Percentiles rank a stretch among this genome's conserved stretches.
Conservation (phyloP, 768 basidiomycete species). For the Dentipellis fragilis region DNA sequence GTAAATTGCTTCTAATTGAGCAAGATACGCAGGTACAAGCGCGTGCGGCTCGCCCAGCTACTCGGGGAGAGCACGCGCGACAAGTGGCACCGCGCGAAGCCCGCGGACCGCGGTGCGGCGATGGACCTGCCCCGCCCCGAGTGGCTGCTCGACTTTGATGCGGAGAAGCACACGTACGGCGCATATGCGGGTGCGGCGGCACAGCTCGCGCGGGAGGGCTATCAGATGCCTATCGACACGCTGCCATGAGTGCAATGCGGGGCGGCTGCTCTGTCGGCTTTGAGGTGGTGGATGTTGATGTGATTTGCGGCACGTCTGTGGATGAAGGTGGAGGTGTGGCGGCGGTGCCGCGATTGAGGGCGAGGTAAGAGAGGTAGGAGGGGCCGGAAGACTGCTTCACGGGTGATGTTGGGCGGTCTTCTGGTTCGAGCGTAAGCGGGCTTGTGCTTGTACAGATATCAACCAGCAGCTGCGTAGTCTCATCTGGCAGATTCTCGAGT, state of each 20-base stretch:
- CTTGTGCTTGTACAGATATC: conserved; percentile 76
- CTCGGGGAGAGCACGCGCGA: conserved; percentile 19
- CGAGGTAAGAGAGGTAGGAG: conserved; percentile 75
- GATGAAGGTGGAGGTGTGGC: conserved; percentile 21
- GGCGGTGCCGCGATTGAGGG: conserved; percentile 49
- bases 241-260: conserved; percentile 4
- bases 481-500: conserved; percentile 71
- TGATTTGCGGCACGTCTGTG: conserved; percentile 9
- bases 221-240: conserved; percentile 10
- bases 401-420: conserved; percentile 16
- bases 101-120: conserved; percentile 7
- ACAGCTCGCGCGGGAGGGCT: conserved; percentile 18
- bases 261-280: conserved; percentile 20
- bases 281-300: conserved; percentile 6
- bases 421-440: conserved; percentile 33
- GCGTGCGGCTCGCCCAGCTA: conserved; percentile 15
- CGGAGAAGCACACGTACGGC: conserved; percentile 18
- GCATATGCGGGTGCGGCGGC: conserved; percentile 15
- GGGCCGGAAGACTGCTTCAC: conserved; percentile 27
- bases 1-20: background rate
- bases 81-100: conserved; percentile 17
- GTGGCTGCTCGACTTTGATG: conserved; percentile 21
- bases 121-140: conserved; percentile 17
- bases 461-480: conserved; percentile 85
- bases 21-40: conserved; percentile 14